Base-by-base conservation (phyloP, 164 flowering plant genomes). In the Macadamia integrifolia region DNA sequence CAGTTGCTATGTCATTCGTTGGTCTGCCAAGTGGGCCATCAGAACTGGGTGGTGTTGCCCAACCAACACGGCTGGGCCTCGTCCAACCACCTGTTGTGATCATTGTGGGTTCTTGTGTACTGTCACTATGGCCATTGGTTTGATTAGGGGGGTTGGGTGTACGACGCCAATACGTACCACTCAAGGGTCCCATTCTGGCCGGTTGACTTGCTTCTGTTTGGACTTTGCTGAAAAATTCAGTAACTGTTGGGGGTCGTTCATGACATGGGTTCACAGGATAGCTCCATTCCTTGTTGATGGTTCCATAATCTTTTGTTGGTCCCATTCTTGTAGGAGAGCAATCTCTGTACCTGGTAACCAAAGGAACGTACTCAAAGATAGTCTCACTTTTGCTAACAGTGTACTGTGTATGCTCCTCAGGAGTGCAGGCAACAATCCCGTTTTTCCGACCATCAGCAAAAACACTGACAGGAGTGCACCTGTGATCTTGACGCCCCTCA, bases 381-480 rank as follows among this genome's bases (percentile, higher is more conserved):
- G 71, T 71, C 56, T 83, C 84, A 18, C 67, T 67, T 58, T 68
- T 69, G 63, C 66, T 63, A 7, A 71, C 65, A 63, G 13, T 61
- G 60, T 13, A 10, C 10, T 72, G 79, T 0, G 32, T 7, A 35
- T 15, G 57, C 10, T 53, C 62, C 43, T 52, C n/a, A 6, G 72
- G 67, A 63, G 46, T 35, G 59, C n/a, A 66, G 48, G 74, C 46
- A 35, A 75, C 13, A 3, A 79, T 18, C 0, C 83, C 79, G 65
- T 65, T 72, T 50, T 74, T 70, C 44, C 74, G 76, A 5, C 85
- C 84, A 6, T 79, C 72, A 8, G 82, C 76, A 71, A 79, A 83
- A 31, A 79, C 35, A 30, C 76, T 62, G 52, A 74, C 81, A 59
- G 85, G 82, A 67, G 72, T 44, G 73, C 77, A 75, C 8, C 73